phyloP scores from a whole-genome alignment of 495 filamentous ascomycete genomes.

The Chaetomium fimeti region DNA sequence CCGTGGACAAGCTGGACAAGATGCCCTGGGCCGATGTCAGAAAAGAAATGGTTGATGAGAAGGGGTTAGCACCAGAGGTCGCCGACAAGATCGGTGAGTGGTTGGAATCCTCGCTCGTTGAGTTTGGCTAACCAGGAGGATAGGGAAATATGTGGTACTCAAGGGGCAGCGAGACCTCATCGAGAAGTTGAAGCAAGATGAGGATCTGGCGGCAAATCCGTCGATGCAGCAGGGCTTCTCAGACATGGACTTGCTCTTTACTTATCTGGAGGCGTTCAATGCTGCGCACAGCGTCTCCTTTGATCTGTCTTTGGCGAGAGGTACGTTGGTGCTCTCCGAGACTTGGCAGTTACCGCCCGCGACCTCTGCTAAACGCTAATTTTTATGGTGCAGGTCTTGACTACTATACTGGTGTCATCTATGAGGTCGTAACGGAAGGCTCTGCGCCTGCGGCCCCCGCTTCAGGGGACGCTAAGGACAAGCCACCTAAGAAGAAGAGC shows the following conservation, averaged over 20 bases:
- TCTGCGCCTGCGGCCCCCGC: constrained; percentile 59
- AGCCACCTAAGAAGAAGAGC: constrained; percentile 55
- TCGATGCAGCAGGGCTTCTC: constrained; percentile 73
- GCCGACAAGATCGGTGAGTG: constrained; percentile 85
- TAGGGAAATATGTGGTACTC: constrained; percentile 25
- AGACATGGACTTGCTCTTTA: constrained; percentile 78
- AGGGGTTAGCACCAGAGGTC: constrained; percentile 69
- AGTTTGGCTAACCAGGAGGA: neutral
- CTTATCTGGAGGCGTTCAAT: constrained; percentile 74
- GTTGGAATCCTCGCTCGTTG: constrained; percentile 42
- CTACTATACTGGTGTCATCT: constrained; percentile 74
- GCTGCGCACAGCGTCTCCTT: constrained; percentile 71
- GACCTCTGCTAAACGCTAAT: constrained; percentile 26
- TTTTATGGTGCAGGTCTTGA: constrained; percentile 10
- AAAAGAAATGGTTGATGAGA: constrained; percentile 84
- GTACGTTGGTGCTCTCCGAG: neutral
- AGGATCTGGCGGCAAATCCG: constrained; percentile 62
- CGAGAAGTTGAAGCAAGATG: constrained; percentile 60
- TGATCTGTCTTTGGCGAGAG: constrained; percentile 79
- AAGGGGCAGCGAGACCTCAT: constrained; percentile 59
- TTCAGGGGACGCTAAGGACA: constrained; percentile 47
- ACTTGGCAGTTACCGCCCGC: neutral
- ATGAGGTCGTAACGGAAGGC: constrained; percentile 70
- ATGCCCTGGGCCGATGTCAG: constrained; percentile 84
- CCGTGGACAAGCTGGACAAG: constrained; percentile 97